Evolutionary conservation across 225 moss, liverwort and hornwort genomes (phyloP), one percentile per base, ranked within the genome.

Genomic region (Polytrichum commune): DNA sequence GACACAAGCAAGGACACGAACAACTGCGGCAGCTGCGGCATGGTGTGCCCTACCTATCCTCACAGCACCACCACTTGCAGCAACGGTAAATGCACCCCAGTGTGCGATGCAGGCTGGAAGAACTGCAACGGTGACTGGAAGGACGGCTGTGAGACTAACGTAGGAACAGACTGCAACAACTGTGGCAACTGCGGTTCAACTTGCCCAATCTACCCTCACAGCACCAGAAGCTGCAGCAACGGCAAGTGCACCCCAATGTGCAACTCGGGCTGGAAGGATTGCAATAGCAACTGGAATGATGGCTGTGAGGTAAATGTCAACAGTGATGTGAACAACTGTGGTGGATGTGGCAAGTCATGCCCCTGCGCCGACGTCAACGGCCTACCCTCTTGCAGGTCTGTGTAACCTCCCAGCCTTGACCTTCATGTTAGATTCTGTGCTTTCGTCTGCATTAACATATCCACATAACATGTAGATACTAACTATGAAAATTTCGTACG

Each of bases 91-190:
- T 78, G 74, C 10, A 58, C n/a, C 13, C 53, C 53, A 0, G 53
- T 20, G 4, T 78, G 74, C 60, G 60, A n/a, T 19, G 29, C 60
- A 58, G n/a, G 38, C 0, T 78, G 6, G 19, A 18, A 16, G 29
- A 28, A 78, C 18, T 78, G 78, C 19, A 64, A 78, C 28, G 38
- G 29, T 0, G 64, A 78, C 56, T 29, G 23, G 73, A 56, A n/a
- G 5, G 65, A 73, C 19, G 73, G 73, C 5, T 73, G 73, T 22
- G 73, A 73, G 55, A 24, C 7, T 5, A 1, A 19, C 8, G 3
- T 19, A 5, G 26, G 53, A 20, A 18, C 5, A 0, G 73, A 73
- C 23, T 5, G 18, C 7, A 65, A 73, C 65, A 64, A 65, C 64
- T 73, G 65, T 24, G 65, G 65, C 19, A 29, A 26, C 5, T 73